A percentile compares a stretch with the other conserved stretches of the same genome.
Evolutionary conservation across 345 rosid species (phyloP).

Genomic region (Eucalyptus albens): DNA sequence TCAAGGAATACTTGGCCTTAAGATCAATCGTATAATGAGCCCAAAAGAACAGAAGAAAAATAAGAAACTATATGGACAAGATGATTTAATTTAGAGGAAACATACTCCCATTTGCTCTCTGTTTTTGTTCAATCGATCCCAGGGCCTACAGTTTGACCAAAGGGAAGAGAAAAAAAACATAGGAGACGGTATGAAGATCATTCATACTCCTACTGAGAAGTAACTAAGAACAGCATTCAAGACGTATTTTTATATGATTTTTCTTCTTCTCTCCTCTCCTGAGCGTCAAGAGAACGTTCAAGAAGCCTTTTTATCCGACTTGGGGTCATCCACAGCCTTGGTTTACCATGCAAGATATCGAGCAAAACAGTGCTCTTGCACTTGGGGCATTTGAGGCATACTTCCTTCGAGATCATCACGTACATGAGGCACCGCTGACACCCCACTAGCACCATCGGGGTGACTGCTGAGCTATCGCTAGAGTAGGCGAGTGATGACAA

Average conservation of each 20-base stretch:
- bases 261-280: background rate
- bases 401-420: constrained; percentile 8
- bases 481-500: background rate
- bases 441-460: constrained; percentile 21
- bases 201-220: background rate
- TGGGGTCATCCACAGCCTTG: background rate
- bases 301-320: background rate
- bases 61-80: background rate
- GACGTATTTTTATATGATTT: background rate
- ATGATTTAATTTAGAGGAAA: background rate
- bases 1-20: background rate
- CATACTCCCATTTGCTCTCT: background rate
- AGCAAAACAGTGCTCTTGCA: constrained; percentile 18
- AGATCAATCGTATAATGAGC: background rate
- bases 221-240: background rate
- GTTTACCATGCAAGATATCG: background rate
- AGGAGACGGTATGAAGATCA: background rate
- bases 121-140: background rate
- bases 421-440: constrained; percentile 19
- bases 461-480: constrained; percentile 1
- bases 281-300: too few relatives aligned
- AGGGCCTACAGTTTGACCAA: background rate
- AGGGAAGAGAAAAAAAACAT: background rate
- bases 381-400: constrained; percentile 6
- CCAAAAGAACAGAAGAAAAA: background rate